phyloP scores from a whole-genome alignment of 2,329 filamentous ascomycete genomes.

The Thelonectria discophora region DNA sequence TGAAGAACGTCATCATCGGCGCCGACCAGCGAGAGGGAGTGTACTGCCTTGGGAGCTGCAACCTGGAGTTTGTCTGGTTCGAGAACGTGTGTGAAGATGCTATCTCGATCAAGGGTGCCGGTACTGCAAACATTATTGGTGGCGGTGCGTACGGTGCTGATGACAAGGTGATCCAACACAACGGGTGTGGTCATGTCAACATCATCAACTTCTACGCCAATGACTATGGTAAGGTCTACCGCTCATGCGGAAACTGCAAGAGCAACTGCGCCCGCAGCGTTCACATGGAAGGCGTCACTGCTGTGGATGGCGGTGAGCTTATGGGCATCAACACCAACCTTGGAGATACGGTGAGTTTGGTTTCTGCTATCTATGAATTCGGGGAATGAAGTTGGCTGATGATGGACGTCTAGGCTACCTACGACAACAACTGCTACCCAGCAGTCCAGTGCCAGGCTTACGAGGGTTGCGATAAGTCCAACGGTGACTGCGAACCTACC shows the following conservation, averaged over 20 bases:
- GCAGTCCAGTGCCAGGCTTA: constrained; percentile 44
- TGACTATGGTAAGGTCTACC: constrained; percentile 56
- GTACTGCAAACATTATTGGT: constrained; percentile 51
- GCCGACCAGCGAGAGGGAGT: constrained; percentile 56
- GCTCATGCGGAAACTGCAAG: constrained; percentile 41
- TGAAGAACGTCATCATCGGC: constrained; percentile 58
- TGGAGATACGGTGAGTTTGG: constrained; percentile 40
- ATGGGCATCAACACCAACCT: constrained; percentile 54
- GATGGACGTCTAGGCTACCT: constrained; percentile 35
- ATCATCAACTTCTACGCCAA: constrained; percentile 54
- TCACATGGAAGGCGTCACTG: constrained; percentile 54
- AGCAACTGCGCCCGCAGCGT: constrained; percentile 53
- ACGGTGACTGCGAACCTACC: constrained; percentile 41
- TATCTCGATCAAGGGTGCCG: constrained; percentile 46
- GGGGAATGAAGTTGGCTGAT: background rate
- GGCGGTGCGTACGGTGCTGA: constrained; percentile 51
- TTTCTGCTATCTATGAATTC: too few species aligned
- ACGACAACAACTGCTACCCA: constrained; percentile 43
- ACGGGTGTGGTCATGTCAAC: constrained; percentile 55
- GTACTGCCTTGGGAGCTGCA: constrained; percentile 56
- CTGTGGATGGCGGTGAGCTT: constrained; percentile 53
- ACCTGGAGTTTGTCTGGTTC: constrained; percentile 59
- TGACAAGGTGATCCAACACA: constrained; percentile 52
- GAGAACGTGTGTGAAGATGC: constrained; percentile 55
- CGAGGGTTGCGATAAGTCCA: constrained; percentile 43